phyloP scores from a whole-genome alignment of 306 rosid species.

The Castanea sativa region DNA sequence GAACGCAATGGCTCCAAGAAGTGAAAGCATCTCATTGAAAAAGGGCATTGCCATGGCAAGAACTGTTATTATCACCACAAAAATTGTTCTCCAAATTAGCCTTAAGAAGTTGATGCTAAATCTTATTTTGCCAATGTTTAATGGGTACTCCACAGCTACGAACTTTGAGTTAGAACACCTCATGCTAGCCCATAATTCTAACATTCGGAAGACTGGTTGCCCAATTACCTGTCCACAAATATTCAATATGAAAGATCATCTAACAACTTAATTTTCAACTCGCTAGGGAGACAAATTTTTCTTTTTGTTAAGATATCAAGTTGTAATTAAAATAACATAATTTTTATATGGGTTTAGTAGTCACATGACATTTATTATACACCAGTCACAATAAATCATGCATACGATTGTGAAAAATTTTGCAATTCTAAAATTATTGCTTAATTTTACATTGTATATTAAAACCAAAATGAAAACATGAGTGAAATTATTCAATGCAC shows the following conservation, averaged over 20 bases:
- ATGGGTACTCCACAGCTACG: slow-evolving; percentile 21
- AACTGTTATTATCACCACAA: slow-evolving; percentile 28
- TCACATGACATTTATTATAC: no score
- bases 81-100: slow-evolving; percentile 52
- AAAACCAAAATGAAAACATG: no score
- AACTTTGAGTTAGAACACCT: slow-evolving; percentile 51
- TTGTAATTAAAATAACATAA: accelerated
- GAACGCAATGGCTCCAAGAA: slow-evolving; percentile 59
- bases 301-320: no score
- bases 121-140: slow-evolving; percentile 24
- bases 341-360: no score
- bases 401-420: no score
- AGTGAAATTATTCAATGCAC: no score
- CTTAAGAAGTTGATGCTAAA: slow-evolving; percentile 43
- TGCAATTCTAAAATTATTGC: no score
- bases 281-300: no score
- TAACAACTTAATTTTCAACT: no score
- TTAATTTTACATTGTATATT: no score
- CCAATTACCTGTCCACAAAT: slow-evolving; percentile 32
- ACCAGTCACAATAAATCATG: no score
- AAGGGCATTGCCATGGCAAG: slow-evolving; percentile 54
- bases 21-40: slow-evolving; percentile 52
- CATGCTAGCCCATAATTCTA: slow-evolving; percentile 37
- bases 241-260: neutral
- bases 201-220: slow-evolving; percentile 41